Evolutionary conservation across 495 filamentous ascomycete species (phyloP).

Genomic region (Lentithecium fluviatile): DNA sequence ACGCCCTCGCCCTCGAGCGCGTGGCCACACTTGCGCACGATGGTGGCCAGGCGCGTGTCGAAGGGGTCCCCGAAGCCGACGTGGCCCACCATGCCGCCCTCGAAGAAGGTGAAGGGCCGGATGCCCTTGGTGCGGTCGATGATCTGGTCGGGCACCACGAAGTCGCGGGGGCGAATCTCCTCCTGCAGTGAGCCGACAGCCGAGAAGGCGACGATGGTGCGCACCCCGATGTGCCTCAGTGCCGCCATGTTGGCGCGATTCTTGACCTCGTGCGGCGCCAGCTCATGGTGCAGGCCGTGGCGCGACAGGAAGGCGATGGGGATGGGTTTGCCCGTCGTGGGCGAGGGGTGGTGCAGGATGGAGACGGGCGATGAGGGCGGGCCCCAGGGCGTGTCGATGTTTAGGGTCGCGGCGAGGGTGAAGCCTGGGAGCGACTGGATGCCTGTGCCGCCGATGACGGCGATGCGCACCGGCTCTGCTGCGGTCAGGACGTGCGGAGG

Average conservation of each 20-base stretch:
- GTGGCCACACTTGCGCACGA: slow-evolving; percentile 72
- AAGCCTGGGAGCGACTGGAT: slow-evolving; percentile 71
- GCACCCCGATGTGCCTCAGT: slow-evolving; percentile 82
- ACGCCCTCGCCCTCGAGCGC: slow-evolving; percentile 77
- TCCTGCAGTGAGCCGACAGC: slow-evolving; percentile 92
- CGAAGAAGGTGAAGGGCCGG: slow-evolving; percentile 89
- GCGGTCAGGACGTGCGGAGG: neutral
- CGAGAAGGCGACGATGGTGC: slow-evolving; percentile 87
- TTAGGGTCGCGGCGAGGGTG: slow-evolving; percentile 73
- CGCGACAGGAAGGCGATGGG: slow-evolving; percentile 92
- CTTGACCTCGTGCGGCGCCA: slow-evolving; percentile 89
- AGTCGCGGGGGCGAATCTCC: slow-evolving; percentile 90
- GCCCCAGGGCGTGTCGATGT: slow-evolving; percentile 84
- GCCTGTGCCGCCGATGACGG: slow-evolving; percentile 95
- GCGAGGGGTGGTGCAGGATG: slow-evolving; percentile 77
- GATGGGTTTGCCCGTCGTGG: slow-evolving; percentile 54
- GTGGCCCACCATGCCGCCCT: slow-evolving; percentile 88
- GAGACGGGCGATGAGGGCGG: slow-evolving; percentile 82
- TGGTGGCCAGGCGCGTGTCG: slow-evolving; percentile 68
- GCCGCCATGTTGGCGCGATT: slow-evolving; percentile 93
- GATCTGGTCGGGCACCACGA: slow-evolving; percentile 92
- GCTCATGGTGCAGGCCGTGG: slow-evolving; percentile 83
- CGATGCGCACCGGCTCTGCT: slow-evolving; percentile 77
- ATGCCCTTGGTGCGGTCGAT: slow-evolving; percentile 95
- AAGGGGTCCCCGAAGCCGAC: slow-evolving; percentile 96